Conservation (phyloP, 129 eudicot species). For the Oenanthe sinensis region DNA sequence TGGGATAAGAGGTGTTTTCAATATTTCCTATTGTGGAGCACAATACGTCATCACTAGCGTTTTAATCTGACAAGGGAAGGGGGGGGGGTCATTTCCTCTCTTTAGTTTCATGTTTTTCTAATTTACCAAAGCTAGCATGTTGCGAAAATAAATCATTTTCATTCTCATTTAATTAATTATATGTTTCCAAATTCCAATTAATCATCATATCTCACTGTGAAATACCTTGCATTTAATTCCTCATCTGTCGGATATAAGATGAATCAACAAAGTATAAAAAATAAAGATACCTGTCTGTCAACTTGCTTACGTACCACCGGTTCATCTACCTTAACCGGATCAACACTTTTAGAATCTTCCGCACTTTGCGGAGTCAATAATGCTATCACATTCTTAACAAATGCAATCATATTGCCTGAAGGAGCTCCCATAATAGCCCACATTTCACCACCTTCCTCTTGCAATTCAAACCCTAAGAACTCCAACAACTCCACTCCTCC, state of each 20-base stretch:
- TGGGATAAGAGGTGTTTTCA: background rate
- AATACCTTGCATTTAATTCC: no score
- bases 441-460: slow-evolving; percentile 82
- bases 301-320: slow-evolving; percentile 45
- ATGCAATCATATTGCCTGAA: slow-evolving; percentile 29
- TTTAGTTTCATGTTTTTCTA: background rate
- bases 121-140: background rate
- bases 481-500: slow-evolving; percentile 88
- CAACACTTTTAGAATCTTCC: slow-evolving; percentile 19
- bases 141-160: background rate
- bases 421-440: slow-evolving; percentile 79
- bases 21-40: background rate
- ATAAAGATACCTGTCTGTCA: slow-evolving; percentile 55
- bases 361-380: slow-evolving; percentile 49
- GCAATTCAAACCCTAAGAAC: slow-evolving; percentile 67
- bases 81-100: background rate
- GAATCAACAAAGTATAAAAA: background rate
- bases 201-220: no score
- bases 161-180: background rate
- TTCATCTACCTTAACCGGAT: slow-evolving; percentile 39
- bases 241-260: background rate
- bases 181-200: background rate
- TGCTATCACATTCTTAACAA: slow-evolving; percentile 35
- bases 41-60: background rate
- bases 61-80: background rate